phyloP scores from a whole-genome alignment of 495 filamentous ascomycete genomes.

The Penicillium silybi region DNA sequence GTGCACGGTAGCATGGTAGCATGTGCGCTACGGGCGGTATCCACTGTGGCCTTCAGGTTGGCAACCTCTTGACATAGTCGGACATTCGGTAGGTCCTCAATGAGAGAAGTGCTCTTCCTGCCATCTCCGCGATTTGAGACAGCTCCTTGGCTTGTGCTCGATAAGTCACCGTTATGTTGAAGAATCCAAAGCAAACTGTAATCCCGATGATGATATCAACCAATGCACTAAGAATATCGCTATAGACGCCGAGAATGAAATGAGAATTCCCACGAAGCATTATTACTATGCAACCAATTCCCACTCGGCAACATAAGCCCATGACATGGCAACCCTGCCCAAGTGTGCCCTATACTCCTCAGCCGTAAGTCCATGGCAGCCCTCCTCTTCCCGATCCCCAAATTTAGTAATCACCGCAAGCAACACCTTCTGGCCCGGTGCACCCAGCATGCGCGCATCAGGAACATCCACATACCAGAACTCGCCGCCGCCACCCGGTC shows the following conservation, averaged over 20 bases:
- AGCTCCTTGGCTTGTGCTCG: no score
- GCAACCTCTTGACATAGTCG: no score
- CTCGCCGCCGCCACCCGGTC: conserved; percentile 57
- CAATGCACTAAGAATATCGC: not conserved
- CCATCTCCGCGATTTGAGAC: no score
- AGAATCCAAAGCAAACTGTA: not conserved
- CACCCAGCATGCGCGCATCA: conserved; percentile 58
- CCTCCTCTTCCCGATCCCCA: conserved; percentile 56
- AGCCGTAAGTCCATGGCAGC: conserved; percentile 64
- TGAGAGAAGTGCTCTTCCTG: no score
- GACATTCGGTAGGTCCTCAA: no score
- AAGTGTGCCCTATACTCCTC: conserved; percentile 61
- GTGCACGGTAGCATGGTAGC: conserved; percentile 2
- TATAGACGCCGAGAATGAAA: not conserved
- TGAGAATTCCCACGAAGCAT: not conserved
- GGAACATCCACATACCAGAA: conserved; percentile 74
- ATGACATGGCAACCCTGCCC: conserved; percentile 57
- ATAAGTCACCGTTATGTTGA: not conserved
- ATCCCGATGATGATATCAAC: not conserved
- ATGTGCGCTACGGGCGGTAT: not conserved
- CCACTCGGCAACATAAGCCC: conserved; percentile 63
- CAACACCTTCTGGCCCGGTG: conserved; percentile 60
- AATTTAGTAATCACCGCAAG: conserved; percentile 57
- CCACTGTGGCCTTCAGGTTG: not conserved
- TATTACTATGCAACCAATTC: conserved; percentile 50